These are phyloP conservation scores for Neotropicomus parvogracilis DNA, from an alignment of 1,284 basidiomycete genomes.

Conservation along the genomic window DNA sequence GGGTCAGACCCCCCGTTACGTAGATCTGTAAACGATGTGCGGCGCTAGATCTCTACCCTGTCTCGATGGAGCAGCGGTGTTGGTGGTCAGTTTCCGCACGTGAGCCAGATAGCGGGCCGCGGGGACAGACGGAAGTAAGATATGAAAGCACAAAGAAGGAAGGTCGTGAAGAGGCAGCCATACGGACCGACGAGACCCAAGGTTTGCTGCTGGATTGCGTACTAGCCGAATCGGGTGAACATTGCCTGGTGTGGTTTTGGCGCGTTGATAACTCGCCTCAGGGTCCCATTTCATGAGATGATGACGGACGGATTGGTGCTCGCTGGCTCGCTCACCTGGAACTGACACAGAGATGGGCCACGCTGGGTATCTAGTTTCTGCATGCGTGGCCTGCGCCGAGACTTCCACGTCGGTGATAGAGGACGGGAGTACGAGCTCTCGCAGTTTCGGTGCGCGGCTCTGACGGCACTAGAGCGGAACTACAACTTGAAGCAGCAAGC, in stretches of 20 bases:
- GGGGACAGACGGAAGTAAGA: conserved; percentile 19
- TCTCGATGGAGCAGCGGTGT: conserved; percentile 6
- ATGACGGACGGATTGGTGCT: too few species aligned
- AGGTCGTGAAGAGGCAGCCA: conserved; percentile 2
- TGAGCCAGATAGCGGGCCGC: conserved; percentile 10
- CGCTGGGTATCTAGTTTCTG: too few species aligned
- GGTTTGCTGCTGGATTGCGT: background rate
- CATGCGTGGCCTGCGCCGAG: too few species aligned
- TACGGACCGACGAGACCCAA: conserved; percentile 1
- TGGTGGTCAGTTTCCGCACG: conserved; percentile 8
- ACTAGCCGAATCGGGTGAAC: conserved; percentile 3
- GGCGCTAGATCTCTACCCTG: conserved; percentile 7
- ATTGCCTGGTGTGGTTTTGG: background rate
- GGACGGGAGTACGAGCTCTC: background rate
- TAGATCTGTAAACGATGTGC: conserved; percentile 13
- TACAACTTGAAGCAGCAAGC: conserved; percentile 16
- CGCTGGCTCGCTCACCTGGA: too few species aligned
- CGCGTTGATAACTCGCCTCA: conserved; percentile 13
- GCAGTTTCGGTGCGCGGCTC: background rate
- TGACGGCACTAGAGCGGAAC: conserved; percentile 30
- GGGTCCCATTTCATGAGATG: conserved; percentile 9
- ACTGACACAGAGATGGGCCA: too few species aligned
- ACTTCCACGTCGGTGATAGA: background rate
- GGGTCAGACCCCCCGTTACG: conserved; percentile 27
- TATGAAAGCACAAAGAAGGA: conserved; percentile 10